These are phyloP conservation scores for Cercophora scortea DNA, from an alignment of 495 filamentous ascomycete genomes.

Conservation along the genomic window DNA sequence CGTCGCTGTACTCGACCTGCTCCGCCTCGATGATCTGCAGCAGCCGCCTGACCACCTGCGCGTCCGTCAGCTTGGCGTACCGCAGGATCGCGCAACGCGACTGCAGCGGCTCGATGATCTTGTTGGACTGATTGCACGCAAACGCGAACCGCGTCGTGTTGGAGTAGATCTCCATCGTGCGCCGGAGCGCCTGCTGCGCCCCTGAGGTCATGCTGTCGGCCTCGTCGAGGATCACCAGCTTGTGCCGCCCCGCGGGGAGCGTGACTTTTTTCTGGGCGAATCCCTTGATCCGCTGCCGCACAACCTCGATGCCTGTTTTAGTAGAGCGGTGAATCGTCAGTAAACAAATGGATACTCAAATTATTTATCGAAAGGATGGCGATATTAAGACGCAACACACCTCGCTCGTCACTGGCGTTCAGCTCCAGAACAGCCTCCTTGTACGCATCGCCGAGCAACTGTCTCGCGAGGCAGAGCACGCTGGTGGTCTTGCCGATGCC, in stretches of 20 bases:
- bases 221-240: slow-evolving; percentile 95
- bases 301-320: slow-evolving; percentile 78
- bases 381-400: slow-evolving; percentile 23
- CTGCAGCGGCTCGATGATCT: slow-evolving; percentile 98
- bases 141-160: slow-evolving; percentile 96
- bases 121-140: slow-evolving; percentile 97
- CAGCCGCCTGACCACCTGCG: slow-evolving; percentile 81
- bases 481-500: slow-evolving; percentile 99
- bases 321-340: not conserved
- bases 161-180: slow-evolving; percentile 99
- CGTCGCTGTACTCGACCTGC: slow-evolving; percentile 78
- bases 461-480: slow-evolving; percentile 84
- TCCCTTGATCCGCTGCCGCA: slow-evolving; percentile 96
- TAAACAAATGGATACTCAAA: too few species aligned
- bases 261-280: slow-evolving; percentile 99
- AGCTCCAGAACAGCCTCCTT: slow-evolving; percentile 96
- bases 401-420: slow-evolving; percentile 94
- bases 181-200: slow-evolving; percentile 88
- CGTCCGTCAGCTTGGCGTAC: slow-evolving; percentile 86
- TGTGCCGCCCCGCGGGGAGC: slow-evolving; percentile 81
- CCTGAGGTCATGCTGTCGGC: slow-evolving; percentile 97
- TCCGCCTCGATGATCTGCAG: slow-evolving; percentile 89
- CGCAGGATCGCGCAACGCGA: slow-evolving; percentile 94
- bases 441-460: slow-evolving; percentile 87
- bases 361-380: too few species aligned